Evolutionary conservation across 495 filamentous ascomycete species (phyloP).

Genomic region (Penicillium canariense): DNA sequence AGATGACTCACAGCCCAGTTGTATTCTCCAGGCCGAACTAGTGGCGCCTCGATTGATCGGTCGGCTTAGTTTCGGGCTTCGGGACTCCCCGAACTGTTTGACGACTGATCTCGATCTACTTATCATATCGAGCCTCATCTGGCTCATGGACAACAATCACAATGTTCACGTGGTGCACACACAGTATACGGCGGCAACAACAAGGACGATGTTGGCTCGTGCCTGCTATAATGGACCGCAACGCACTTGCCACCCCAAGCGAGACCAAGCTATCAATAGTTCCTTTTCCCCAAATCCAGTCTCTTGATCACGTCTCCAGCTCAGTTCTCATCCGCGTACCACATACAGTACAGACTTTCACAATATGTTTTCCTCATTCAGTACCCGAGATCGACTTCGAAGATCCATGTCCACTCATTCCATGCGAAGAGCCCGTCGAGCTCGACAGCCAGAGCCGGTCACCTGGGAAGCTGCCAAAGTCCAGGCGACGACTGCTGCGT

Average conservation of each 20-base stretch:
- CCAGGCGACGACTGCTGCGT: constrained; percentile 68
- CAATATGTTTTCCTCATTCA: constrained; percentile 32
- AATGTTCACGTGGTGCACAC: no score
- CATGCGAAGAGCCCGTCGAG: constrained; percentile 38
- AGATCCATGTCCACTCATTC: constrained; percentile 65
- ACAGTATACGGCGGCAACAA: not conserved
- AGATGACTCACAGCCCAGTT: constrained; percentile 4
- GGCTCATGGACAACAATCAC: not conserved
- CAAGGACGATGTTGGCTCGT: not conserved
- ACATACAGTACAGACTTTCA: constrained; percentile 24
- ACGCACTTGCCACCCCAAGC: not conserved
- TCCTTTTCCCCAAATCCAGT: not conserved
- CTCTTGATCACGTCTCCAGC: not conserved
- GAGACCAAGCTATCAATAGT: not conserved
- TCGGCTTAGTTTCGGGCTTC: no score
- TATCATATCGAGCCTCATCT: not conserved
- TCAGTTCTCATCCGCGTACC: constrained; percentile 17
- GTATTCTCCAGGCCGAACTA: not conserved
- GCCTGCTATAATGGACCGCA: not conserved
- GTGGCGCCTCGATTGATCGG: not conserved
- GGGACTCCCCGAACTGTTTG: no score
- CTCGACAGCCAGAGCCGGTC: constrained; percentile 39
- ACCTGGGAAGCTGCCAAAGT: constrained; percentile 54
- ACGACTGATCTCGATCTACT: not conserved
- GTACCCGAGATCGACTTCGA: constrained; percentile 46